Conservation (phyloP, 2,329 filamentous ascomycete species). For the Ustilaginoidea virens region DNA sequence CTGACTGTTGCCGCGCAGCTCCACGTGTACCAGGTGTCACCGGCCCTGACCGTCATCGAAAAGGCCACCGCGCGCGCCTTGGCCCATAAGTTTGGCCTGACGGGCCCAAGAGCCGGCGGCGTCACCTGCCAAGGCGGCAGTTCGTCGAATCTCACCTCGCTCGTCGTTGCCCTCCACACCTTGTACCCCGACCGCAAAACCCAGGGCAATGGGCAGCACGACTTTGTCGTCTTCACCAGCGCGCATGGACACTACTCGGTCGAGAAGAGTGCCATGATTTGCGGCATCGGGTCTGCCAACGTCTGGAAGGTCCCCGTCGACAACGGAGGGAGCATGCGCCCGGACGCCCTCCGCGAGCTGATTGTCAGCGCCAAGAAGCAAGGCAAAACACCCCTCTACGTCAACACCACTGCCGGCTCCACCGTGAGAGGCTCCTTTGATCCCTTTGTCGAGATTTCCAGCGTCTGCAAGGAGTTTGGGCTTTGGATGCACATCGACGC, state of each 20-base stretch:
- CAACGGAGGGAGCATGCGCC: constrained; percentile 52
- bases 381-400: constrained; percentile 76
- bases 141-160: constrained; percentile 69
- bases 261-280: constrained; percentile 85
- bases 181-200: constrained; percentile 67
- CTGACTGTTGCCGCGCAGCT: constrained; percentile 26
- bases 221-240: constrained; percentile 77
- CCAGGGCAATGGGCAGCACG: constrained; percentile 46
- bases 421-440: constrained; percentile 88
- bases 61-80: constrained; percentile 63
- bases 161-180: constrained; percentile 77
- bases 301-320: constrained; percentile 69
- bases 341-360: constrained; percentile 45
- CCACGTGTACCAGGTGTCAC: constrained; percentile 89
- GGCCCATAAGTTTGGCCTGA: constrained; percentile 63
- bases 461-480: constrained; percentile 52
- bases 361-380: constrained; percentile 45
- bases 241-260: constrained; percentile 88
- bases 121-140: constrained; percentile 71
- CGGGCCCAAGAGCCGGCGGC: constrained; percentile 53
- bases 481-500: constrained; percentile 92
- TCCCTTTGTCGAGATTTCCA: constrained; percentile 54
- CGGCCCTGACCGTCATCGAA: constrained; percentile 74
- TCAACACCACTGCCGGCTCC: constrained; percentile 90
- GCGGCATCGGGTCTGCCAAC: constrained; percentile 61